phyloP scores from a whole-genome alignment of 1,284 basidiomycete genomes.

The Moesziomyces sp. region DNA sequence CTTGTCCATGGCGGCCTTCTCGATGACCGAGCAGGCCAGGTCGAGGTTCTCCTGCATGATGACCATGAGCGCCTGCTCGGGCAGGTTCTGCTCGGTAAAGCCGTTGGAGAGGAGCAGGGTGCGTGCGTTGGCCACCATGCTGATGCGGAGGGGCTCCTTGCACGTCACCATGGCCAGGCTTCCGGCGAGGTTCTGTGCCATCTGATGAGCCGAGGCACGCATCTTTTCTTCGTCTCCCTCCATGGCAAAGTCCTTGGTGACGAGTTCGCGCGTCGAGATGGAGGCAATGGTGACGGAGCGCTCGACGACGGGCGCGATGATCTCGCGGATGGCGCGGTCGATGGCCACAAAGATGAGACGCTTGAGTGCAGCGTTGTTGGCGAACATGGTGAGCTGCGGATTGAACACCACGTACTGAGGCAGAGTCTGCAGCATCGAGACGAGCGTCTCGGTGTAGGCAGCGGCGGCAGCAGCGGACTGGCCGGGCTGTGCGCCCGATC shows the following conservation, averaged over 20 bases:
- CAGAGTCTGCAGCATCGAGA: conserved; percentile 79
- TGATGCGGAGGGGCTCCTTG: conserved; percentile 94
- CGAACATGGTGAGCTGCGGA: conserved; percentile 73
- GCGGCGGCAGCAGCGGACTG: conserved; percentile 60
- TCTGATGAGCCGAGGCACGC: conserved; percentile 89
- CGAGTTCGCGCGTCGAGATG: conserved; percentile 94
- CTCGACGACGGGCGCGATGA: conserved; percentile 96
- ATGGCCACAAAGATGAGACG: conserved; percentile 90
- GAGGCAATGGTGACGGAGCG: conserved; percentile 99
- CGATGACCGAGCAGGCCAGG: conserved; percentile 90
- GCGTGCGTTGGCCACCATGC: conserved; percentile 89
- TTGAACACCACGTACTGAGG: conserved; percentile 82
- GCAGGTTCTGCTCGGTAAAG: conserved; percentile 69
- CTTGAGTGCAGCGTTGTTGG: conserved; percentile 85
- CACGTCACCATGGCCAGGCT: conserved; percentile 97
- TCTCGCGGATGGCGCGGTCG: conserved; percentile 95
- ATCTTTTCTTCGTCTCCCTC: conserved; percentile 91
- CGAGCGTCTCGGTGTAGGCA: conserved; percentile 71
- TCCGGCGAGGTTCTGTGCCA: conserved; percentile 96
- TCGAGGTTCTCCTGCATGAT: conserved; percentile 95
- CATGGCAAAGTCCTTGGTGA: conserved; percentile 95
- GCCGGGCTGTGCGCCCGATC: conserved; percentile 39
- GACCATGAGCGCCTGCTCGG: conserved; percentile 75
- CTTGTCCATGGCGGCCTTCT: conserved; percentile 97
- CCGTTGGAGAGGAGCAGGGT: conserved; percentile 75